Base-by-base conservation (phyloP, 768 basidiomycete genomes). In the Trametes elegans region DNA sequence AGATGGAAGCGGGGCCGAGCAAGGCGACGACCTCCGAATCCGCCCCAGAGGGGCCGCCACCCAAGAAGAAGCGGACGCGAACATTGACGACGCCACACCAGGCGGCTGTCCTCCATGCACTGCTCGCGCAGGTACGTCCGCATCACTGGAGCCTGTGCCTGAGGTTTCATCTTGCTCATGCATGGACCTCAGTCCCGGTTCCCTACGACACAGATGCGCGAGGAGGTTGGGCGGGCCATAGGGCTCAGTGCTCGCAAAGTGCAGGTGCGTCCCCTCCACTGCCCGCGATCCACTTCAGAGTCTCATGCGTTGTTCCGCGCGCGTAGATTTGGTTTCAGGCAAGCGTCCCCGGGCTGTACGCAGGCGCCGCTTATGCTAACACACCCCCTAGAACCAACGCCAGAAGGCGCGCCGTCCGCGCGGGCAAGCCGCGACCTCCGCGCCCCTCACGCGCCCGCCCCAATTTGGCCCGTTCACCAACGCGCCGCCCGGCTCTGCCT, bases 271-370 rank as follows among this genome's bases (percentile, higher is more conserved):
- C 27, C 18, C 10, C 31, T 46, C 31, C 39, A 24, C 8, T 35
- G 32, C 45, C 43, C 23, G 7, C 54, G 40, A 47, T 36, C 35
- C 49, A 39, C 29, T 21, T 28, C 31, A 29, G 21, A 23, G n/a
- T 48, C 32, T 51, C 28, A 56, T 53, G 57, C 56, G 53, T 47
- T 63, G 53, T 63, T 28, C 40, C 13, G 18, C 63, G 86, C 83
- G 34, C n/a, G 3, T 64, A 93, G 90, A 90, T 93, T 62, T 93
- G 90, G 90, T 93, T 93, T 72, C 90, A 92, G 79, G 90, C 88
- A 70, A 71, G 67, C 56, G 28, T 40, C 47, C 32, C 40, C 31
- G 34, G 23, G 41, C 36, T 42, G 27, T 29, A 45, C 47, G 39
- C 52, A 53, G 36, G 55, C 63, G 21, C 56, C 53, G 48, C 42